Base-by-base conservation (phyloP, 2,329 filamentous ascomycete genomes). In the Diplocarpon rosae region DNA sequence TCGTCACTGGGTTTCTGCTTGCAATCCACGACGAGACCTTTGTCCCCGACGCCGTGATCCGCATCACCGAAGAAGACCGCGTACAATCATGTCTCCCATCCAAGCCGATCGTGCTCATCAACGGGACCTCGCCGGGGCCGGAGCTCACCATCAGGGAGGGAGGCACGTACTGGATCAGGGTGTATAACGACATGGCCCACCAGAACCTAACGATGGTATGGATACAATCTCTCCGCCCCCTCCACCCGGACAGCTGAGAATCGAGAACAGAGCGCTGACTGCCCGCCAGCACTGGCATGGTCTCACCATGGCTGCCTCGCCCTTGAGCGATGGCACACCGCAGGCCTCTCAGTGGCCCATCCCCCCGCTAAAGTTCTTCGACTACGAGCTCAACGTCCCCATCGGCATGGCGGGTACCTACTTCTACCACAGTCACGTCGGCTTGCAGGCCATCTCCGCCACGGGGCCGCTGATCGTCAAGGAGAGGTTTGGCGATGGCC, bases 381-480 rank as follows among this genome's bases (percentile, higher is more conserved):
- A 76, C 59, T 76, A 76, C 48, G 71, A 75, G 47, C 59, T 76
- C 2, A 61, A 63, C 30, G 66, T 69, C 0, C 58, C 65, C 3
- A 32, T 55, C 13, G 66, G 65, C 12, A 63, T 69, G 52, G 67
- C 69, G 2, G 73, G 73, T 10, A 72, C 70, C 0, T 76, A 75
- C 46, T 76, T 75, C 57, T 76, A 76, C 52, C 72, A 76, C 53
- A 71, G 69, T 0, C 73, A 76, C 45, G 65, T 75, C 16, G 71
- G 67, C 0, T 71, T 76, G 43, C 71, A 75, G 51, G 67, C 69
- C 0, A 59, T 69, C 3, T 67, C 71, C 31, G 67, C 66, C 2
- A 52, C 63, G 10, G 73, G 73, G 0, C 61, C 70, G 0, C 55
- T 77, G 20, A 71, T 76, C 37, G 62, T 77, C 9, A 66, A 71